Percentiles rank a stretch among this genome's conserved stretches.
phyloP scores from a whole-genome alignment of 495 filamentous ascomycete species.

The Aspergillus kassunensis region DNA sequence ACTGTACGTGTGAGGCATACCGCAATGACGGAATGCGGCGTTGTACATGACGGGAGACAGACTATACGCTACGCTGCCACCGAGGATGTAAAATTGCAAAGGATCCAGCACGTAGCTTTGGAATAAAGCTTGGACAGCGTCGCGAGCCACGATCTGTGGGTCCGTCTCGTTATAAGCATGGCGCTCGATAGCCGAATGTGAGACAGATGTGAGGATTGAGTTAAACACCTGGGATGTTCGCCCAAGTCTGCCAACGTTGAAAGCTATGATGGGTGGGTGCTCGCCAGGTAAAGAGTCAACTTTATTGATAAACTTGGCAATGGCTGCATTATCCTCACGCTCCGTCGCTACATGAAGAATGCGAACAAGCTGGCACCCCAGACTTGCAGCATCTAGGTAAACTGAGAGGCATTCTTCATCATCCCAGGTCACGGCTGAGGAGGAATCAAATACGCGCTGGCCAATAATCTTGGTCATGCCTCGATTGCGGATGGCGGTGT shows the following conservation, averaged over 20 bases:
- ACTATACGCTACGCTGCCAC: conserved; percentile 69
- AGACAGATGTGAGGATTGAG: conserved; percentile 62
- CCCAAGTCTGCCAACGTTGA: conserved; percentile 67
- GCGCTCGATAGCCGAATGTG: conserved; percentile 57
- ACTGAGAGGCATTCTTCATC: conserved; percentile 52
- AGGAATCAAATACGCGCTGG: conserved; percentile 52
- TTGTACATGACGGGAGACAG: conserved; percentile 77
- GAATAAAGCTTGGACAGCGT: conserved; percentile 54
- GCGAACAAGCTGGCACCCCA: conserved; percentile 69
- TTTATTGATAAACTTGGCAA: conserved; percentile 51
- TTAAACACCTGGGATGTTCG: conserved; percentile 66
- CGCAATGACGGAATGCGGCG: conserved; percentile 66
- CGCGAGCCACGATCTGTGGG: conserved; percentile 49
- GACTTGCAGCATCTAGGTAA: conserved; percentile 52
- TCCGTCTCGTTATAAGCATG: conserved; percentile 28
- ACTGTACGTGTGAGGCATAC: conserved; percentile 68
- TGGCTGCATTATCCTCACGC: conserved; percentile 54
- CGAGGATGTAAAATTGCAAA: conserved; percentile 70
- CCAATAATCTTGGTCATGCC: conserved; percentile 75
- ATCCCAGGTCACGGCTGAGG: conserved; percentile 55
- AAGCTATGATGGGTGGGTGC: conserved; percentile 60
- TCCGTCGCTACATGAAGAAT: conserved; percentile 59
- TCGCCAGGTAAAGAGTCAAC: conserved; percentile 35
- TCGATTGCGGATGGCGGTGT: conserved; percentile 46
- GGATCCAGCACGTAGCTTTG: conserved; percentile 58